These are phyloP conservation scores for Penicillium nucicola DNA, from an alignment of 495 filamentous ascomycete species.

Conservation along the genomic window DNA sequence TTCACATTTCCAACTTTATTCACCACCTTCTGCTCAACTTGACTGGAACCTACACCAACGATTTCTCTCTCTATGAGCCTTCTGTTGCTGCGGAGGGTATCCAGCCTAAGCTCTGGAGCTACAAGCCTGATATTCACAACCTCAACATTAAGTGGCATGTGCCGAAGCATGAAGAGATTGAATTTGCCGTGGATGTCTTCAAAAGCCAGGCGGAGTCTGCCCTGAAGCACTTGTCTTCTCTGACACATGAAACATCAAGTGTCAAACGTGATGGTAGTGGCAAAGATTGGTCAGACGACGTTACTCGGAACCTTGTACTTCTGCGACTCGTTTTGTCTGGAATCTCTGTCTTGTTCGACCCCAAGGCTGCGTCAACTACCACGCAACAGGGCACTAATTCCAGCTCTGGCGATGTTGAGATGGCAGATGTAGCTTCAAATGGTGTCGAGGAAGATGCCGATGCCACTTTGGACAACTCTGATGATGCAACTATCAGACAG, in stretches of 20 bases:
- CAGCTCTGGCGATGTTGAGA: slow-evolving; percentile 37
- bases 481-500: slow-evolving; percentile 78
- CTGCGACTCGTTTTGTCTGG: slow-evolving; percentile 83
- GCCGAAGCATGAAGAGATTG: slow-evolving; percentile 71
- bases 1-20: slow-evolving; percentile 95
- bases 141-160: slow-evolving; percentile 90
- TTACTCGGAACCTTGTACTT: slow-evolving; percentile 83
- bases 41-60: slow-evolving; percentile 87
- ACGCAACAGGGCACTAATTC: slow-evolving; percentile 20
- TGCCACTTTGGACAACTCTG: slow-evolving; percentile 60
- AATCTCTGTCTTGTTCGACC: slow-evolving; percentile 82
- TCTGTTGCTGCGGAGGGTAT: slow-evolving; percentile 53
- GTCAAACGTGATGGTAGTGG: slow-evolving; percentile 91
- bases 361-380: slow-evolving; percentile 58
- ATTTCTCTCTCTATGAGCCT: slow-evolving; percentile 81
- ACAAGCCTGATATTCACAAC: slow-evolving; percentile 61
- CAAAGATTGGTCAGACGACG: slow-evolving; percentile 98
- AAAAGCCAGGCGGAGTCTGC: slow-evolving; percentile 69
- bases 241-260: slow-evolving; percentile 77
- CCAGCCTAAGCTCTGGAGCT: slow-evolving; percentile 76
- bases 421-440: slow-evolving; percentile 37
- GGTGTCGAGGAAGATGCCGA: slow-evolving; percentile 60
- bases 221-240: slow-evolving; percentile 63
- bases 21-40: slow-evolving; percentile 98
- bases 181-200: slow-evolving; percentile 86